These are phyloP conservation scores for Amaranthus cruentus DNA, from an alignment of 148 eudicot genomes.

Conservation along the genomic window DNA sequence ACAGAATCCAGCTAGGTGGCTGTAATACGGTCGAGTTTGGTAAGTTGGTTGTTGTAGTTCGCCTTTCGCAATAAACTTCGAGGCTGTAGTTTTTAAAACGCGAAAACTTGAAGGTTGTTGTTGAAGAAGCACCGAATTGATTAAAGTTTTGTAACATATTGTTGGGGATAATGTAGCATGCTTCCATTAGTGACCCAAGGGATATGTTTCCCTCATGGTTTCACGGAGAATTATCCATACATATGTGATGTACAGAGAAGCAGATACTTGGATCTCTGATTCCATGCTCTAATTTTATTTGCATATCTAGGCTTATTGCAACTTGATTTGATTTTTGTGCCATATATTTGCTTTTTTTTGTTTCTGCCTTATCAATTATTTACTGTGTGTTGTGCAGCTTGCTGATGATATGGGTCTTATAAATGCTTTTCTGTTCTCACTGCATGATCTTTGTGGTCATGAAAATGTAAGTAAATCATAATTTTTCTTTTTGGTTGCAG, in stretches of 20 bases:
- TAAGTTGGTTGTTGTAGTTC: no score
- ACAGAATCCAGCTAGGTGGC: no score
- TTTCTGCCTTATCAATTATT: background rate
- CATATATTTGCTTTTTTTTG: background rate
- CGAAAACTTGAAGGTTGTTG: no score
- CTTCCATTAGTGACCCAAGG: background rate
- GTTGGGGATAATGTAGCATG: no score
- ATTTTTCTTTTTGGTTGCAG: background rate
- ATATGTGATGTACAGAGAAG: background rate
- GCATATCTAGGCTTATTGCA: background rate
- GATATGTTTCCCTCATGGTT: background rate
- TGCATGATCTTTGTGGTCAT: constrained; percentile 35
- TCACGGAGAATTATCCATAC: background rate
- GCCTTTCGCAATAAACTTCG: no score
- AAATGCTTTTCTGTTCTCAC: constrained; percentile 28
- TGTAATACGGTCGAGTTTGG: no score
- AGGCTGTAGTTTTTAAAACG: no score
- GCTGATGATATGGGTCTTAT: constrained; percentile 20
- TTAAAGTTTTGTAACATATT: no score
- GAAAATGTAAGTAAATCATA: constrained; percentile 31
- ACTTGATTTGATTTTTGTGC: constrained; percentile 8
- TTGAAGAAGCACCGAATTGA: no score
- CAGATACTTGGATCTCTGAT: background rate
- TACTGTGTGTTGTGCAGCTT: constrained; percentile 30
- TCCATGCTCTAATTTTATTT: background rate